phyloP scores from a whole-genome alignment of 2,329 filamentous ascomycete genomes.

The Emericellopsis atlantica region DNA sequence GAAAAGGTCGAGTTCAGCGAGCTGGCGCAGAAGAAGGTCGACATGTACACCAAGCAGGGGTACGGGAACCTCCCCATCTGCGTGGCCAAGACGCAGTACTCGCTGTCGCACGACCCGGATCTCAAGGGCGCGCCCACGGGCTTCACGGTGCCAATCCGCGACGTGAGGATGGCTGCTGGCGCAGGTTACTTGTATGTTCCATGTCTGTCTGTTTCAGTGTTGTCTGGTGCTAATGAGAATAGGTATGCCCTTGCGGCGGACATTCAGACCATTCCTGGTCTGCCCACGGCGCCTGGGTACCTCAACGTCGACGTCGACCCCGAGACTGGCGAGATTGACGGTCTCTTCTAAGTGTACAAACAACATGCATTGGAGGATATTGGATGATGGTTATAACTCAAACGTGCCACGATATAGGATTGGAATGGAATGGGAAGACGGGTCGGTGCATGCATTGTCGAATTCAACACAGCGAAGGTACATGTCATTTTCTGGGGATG shows the following conservation, averaged over 20 bases:
- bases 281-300: constrained; percentile 91
- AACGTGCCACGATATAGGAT: no score
- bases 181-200: constrained; percentile 72
- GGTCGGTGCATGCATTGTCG: no score
- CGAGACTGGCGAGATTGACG: constrained; percentile 76
- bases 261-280: constrained; percentile 93
- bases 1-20: constrained; percentile 84
- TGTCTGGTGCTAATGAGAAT: constrained; percentile 18
- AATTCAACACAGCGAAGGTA: no score
- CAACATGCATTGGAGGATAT: no score
- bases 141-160: constrained; percentile 88
- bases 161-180: constrained; percentile 87
- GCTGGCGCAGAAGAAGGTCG: constrained; percentile 89
- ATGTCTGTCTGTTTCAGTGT: neutral
- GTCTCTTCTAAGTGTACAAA: constrained; percentile 58
- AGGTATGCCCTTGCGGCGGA: constrained; percentile 90
- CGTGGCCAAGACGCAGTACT: constrained; percentile 97
- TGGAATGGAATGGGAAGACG: no score
- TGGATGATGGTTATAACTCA: no score
- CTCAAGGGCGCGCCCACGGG: constrained; percentile 91
- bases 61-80: constrained; percentile 91
- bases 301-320: constrained; percentile 79
- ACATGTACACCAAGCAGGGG: constrained; percentile 85
- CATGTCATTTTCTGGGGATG: no score
- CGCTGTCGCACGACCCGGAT: constrained; percentile 80